A percentile compares a stretch with the other conserved stretches of the same genome.
phyloP scores from a whole-genome alignment of 352 stramenopile species.

The Peronosclerospora sorghi region DNA sequence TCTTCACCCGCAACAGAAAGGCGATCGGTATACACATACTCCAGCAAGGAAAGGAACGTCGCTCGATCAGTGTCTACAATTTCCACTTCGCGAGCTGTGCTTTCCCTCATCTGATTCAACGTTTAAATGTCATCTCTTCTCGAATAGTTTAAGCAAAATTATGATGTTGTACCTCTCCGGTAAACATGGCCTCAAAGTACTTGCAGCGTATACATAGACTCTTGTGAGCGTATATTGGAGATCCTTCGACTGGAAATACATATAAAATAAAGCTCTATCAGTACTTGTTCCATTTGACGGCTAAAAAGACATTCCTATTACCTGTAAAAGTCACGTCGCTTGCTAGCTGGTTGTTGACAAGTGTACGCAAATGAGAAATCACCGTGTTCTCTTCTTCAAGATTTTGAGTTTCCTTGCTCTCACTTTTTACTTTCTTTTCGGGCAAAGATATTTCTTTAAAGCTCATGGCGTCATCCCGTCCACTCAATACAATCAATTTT shows the following conservation, averaged over 20 bases:
- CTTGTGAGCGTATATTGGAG: slow-evolving; percentile 76
- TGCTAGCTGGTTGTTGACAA: slow-evolving; percentile 78
- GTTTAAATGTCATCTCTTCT: not conserved
- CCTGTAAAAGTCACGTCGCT: slow-evolving; percentile 80
- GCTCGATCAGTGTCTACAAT: slow-evolving; percentile 84
- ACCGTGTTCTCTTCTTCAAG: slow-evolving; percentile 37
- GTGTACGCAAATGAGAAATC: slow-evolving; percentile 51
- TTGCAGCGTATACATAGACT: slow-evolving; percentile 90
- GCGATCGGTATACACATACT: slow-evolving; percentile 95
- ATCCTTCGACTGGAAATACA: slow-evolving; percentile 51
- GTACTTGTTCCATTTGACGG: not conserved
- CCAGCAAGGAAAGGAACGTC: slow-evolving; percentile 90
- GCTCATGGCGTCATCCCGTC: slow-evolving; percentile 89
- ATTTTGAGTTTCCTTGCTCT: slow-evolving; percentile 23
- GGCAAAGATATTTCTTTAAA: slow-evolving; percentile 87
- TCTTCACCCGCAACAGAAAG: slow-evolving; percentile 79
- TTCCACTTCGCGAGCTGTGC: slow-evolving; percentile 71
- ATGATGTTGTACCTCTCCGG: slow-evolving; percentile 35
- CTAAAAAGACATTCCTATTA: slow-evolving; percentile 10
- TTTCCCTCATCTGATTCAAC: slow-evolving; percentile 80
- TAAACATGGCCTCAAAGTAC: slow-evolving; percentile 89
- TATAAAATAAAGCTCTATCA: not conserved
- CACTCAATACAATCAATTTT: slow-evolving; percentile 88
- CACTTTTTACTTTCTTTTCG: slow-evolving; percentile 50
- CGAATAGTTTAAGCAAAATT: not conserved